Conservation (phyloP, 371 early-diverging fungal species). For the Mucor lusitanicus region DNA sequence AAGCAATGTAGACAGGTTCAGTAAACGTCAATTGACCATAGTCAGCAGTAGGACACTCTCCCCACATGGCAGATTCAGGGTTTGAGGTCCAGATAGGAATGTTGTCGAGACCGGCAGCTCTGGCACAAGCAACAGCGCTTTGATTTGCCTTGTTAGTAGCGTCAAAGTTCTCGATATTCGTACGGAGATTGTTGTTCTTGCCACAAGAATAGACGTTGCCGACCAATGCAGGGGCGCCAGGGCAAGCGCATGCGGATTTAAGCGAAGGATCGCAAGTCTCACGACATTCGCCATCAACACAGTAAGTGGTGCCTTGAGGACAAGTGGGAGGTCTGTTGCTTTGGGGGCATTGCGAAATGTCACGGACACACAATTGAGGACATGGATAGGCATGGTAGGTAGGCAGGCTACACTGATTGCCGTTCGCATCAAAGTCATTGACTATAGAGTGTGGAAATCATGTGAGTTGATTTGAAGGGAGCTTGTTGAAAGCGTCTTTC, state of each 20-base stretch:
- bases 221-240: conserved; percentile 35
- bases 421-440: conserved; percentile 47
- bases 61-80: conserved; percentile 46
- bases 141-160: conserved; percentile 45
- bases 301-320: conserved; percentile 43
- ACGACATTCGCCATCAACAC: conserved; percentile 56
- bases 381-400: conserved; percentile 45
- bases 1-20: conserved; percentile 51
- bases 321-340: conserved; percentile 27
- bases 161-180: conserved; percentile 46
- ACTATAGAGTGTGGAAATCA: conserved; percentile 26
- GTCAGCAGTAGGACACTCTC: conserved; percentile 52
- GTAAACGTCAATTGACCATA: conserved; percentile 44
- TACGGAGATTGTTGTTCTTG: conserved; percentile 4
- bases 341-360: conserved; percentile 45
- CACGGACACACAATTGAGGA: conserved; percentile 53
- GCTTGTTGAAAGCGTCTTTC: neutral
- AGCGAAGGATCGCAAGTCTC: conserved; percentile 32
- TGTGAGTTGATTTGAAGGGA: neutral
- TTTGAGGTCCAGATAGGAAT: conserved; percentile 44
- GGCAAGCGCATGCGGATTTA: conserved; percentile 40
- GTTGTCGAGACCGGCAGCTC: conserved; percentile 21
- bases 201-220: conserved; percentile 34
- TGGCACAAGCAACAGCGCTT: conserved; percentile 41
- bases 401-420: conserved; percentile 45